Conservation (phyloP, 176 grass and related monocot genomes). For the Hsuehochloa calcarea region DNA sequence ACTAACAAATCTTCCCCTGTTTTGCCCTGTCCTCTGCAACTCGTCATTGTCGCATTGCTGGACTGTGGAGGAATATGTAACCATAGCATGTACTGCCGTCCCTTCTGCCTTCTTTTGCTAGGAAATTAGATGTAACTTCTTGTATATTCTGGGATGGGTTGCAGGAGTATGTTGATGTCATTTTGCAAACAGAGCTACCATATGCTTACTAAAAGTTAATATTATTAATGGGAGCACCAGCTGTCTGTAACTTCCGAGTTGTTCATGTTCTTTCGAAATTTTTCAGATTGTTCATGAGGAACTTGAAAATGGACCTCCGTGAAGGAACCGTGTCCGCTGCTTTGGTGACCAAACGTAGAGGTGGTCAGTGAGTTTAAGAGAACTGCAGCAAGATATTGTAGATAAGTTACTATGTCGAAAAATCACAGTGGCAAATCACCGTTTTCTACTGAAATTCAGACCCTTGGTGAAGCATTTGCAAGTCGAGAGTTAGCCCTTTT, state of each 20-base stretch:
- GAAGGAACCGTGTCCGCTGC: background rate
- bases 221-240: background rate
- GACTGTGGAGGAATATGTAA: constrained; percentile 7
- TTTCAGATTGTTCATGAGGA: background rate
- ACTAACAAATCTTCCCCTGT: constrained; percentile 19
- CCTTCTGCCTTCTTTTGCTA: background rate
- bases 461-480: too few relatives aligned
- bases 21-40: background rate
- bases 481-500: too few relatives aligned
- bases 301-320: background rate
- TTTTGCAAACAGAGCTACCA: background rate
- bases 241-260: background rate
- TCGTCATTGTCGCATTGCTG: background rate
- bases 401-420: background rate
- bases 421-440: background rate
- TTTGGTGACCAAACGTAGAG: background rate
- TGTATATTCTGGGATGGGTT: constrained; percentile 1
- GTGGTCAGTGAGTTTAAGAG: background rate
- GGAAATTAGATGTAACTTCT: constrained; percentile 7
- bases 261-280: background rate
- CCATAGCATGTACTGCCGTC: background rate
- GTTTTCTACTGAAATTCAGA: too few relatives aligned
- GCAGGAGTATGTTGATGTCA: background rate
- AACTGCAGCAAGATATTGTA: background rate
- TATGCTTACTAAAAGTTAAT: background rate